Conservation (phyloP, 768 basidiomycete genomes). For the Boletus pseudo-olivaceus region DNA sequence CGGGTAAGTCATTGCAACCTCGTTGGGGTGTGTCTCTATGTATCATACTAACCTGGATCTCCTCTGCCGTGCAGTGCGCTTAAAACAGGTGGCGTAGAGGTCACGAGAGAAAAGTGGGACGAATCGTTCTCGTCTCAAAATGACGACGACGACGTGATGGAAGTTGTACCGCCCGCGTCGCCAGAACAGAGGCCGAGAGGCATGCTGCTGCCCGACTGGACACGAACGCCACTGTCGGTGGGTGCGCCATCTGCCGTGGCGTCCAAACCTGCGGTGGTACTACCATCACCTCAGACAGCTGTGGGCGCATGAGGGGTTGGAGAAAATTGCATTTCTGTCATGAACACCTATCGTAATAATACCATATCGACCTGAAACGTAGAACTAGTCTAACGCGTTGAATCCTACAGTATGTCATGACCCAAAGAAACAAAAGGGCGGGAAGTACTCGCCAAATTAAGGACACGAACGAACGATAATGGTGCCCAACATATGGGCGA, state of each 20-base stretch:
- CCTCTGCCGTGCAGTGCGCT: conserved; percentile 50
- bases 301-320: conserved; percentile 33
- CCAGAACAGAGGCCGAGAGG: conserved; percentile 34
- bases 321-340: conserved; percentile 6
- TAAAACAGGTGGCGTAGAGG: conserved; percentile 82
- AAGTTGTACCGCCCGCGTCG: conserved; percentile 5
- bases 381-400: conserved; percentile 6
- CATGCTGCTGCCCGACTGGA: conserved; percentile 80
- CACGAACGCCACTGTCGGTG: conserved; percentile 53
- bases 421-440: neutral
- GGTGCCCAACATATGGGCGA: neutral
- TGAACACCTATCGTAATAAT: conserved; percentile 7
- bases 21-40: neutral
- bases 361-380: conserved; percentile 7
- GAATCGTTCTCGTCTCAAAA: conserved; percentile 47
- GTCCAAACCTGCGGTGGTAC: conserved; percentile 4
- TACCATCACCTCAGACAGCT: conserved; percentile 20
- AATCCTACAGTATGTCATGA: conserved; percentile 2
- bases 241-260: conserved; percentile 61
- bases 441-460: neutral
- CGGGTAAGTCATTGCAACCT: conserved; percentile 52
- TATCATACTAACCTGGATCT: neutral
- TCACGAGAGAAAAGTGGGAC: conserved; percentile 85
- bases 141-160: conserved; percentile 40
- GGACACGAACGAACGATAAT: neutral